Evolutionary conservation across 2,329 filamentous ascomycete genomes (phyloP), one percentile per base, ranked within the genome.

Genomic region (Pseudogymnoascus sp.): DNA sequence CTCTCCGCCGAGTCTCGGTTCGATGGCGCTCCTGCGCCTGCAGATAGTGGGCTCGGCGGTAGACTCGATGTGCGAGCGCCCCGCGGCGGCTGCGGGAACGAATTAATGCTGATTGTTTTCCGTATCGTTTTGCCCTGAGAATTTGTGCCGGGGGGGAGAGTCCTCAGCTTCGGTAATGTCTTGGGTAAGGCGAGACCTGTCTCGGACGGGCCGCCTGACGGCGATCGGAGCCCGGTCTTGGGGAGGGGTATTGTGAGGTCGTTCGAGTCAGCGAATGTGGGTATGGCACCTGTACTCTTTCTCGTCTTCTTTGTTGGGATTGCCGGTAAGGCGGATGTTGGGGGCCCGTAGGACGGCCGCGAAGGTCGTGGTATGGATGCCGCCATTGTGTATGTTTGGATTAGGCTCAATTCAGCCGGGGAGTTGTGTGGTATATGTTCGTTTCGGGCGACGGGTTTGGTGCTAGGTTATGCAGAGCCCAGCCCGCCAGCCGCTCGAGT

Each of bases 31-130:
- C 38, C 39, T 57, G 62, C 56, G 7, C 81, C 82, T 61, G 74
- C 76, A 15, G 80, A 79, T 48, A 85, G 73, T 63, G 80, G 83
- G 73, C 82, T 82, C 59, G 79, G 82, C 58, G 82, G 89, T 60
- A 84, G 76, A 74, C 80, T 90, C 67, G 76, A 76, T 55, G 77
- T 74, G 65, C 81, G 79, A 59, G 74, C 79, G 59, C 81, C 79
- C 55, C 85, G 85, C 12, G 92, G 92, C 12, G 92, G 92, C 65
- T 95, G 89, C 28, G 92, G 92, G 69, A 97, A 96, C 0, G 90
- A 86, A 70, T 92, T 92, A 69, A 96, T 95, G 78, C 92, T 96
- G 68, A 95, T 87, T 0, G 89, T 89, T 74, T 95, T 95, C 63
- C 91, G 84, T 60, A 96, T 74, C 1, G 85, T 83, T 72, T 86